phyloP scores from a whole-genome alignment of 208 protist genomes.

The Leishmania turanica region DNA sequence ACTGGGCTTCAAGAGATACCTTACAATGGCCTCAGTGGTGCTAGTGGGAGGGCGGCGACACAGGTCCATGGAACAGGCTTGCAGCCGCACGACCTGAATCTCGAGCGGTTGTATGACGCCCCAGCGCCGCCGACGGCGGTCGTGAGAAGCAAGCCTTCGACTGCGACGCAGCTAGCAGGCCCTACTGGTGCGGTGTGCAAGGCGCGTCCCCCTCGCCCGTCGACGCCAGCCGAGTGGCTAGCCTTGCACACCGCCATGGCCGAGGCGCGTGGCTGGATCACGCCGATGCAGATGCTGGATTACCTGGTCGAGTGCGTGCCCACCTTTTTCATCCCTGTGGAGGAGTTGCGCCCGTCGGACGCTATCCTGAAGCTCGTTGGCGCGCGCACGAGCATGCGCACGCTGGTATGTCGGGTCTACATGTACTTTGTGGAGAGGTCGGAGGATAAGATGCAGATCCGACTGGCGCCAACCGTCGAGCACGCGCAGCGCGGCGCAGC shows the following conservation, averaged over 20 bases:
- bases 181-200: neutral
- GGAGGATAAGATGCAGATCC: conserved; percentile 35
- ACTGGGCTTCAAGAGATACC: conserved; percentile 28
- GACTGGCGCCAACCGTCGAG: conserved; percentile 38
- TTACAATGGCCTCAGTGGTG: conserved; percentile 17
- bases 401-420: conserved; percentile 59
- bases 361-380: conserved; percentile 52
- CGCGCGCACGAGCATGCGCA: conserved; percentile 49
- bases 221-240: conserved; percentile 27
- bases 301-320: conserved; percentile 85
- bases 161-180: neutral
- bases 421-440: conserved; percentile 74
- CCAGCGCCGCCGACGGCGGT: conserved; percentile 5
- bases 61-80: conserved; percentile 2
- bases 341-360: conserved; percentile 57
- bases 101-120: conserved; percentile 19
- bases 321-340: conserved; percentile 66
- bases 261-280: conserved; percentile 51
- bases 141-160: conserved; percentile 2
- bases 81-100: conserved; percentile 12
- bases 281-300: conserved; percentile 71
- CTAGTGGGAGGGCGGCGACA: neutral
- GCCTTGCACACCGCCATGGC: conserved; percentile 69
- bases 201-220: conserved; percentile 6
- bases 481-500: conserved; percentile 58